Evolutionary conservation across 257 asterid species (phyloP), one percentile per base, ranked within the genome.

Genomic region (Agastache rugosa): DNA sequence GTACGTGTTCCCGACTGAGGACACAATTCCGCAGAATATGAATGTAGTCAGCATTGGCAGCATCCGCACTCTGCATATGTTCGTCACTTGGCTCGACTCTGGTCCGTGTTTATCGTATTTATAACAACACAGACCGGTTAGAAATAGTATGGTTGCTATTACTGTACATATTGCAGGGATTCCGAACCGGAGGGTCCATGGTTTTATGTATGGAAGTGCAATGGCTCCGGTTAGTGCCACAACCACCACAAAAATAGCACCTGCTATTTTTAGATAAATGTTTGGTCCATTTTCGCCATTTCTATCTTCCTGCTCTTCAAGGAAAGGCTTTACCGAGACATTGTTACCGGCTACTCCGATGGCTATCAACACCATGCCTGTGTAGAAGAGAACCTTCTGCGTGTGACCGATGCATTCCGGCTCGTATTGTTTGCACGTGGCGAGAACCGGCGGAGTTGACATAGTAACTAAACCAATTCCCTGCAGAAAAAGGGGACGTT

Each of bases 151-250:
- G 35, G 62, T 55, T 1, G 35, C 62, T 9, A 55, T n/a, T 3
- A 3, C 62, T 3, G 62, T 55, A 11, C 35, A 55, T 0, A 55
- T 55, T 22, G 62, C 62, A 2, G 62, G 62, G 1, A 55, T 55
- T 3, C 62, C 62, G 15, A 55, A 55, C 16, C 62, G 62, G 62
- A 55, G 62, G 8, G n/a, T 55, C 62, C 62, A 55, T 3, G 62
- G 62, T 3, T 55, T 55, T 9, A 55, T 22, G 62, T 55, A 55
- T 1, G 62, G 62, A 23, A 55, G 62, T 11, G 62, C 62, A 25
- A 55, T 55, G 31, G 62, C 62, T 10, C 62, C 62, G n/a, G 34
- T 11, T 1, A 55, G 9, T 4, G 62, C 62, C n/a, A 55, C 62
- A 22, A 55, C n/a, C 34, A 4, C 62, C 31, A 55, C 62, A 22